Evolutionary conservation across 257 asterid genomes (phyloP).

Genomic region (Fraxinus excelsior): DNA sequence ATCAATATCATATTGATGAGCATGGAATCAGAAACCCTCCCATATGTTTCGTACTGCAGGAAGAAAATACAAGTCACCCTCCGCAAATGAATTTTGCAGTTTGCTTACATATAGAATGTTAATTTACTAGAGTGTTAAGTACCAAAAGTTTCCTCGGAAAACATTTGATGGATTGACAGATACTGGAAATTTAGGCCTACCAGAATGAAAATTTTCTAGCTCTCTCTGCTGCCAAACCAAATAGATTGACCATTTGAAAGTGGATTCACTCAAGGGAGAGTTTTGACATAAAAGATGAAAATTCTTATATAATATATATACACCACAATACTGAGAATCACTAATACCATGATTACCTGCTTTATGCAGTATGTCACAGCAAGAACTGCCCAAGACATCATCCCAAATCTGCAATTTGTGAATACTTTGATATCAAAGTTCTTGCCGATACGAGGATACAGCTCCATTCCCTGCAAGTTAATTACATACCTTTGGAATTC

Average conservation of each 20-base stretch:
- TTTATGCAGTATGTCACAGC: conserved; percentile 92
- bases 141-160: not conserved
- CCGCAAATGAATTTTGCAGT: conserved; percentile 21
- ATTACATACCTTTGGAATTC: conserved; percentile 10
- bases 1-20: conserved; percentile 73
- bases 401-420: conserved; percentile 96
- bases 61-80: conserved; percentile 20
- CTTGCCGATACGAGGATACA: conserved; percentile 96
- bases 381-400: conserved; percentile 99
- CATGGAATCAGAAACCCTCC: conserved; percentile 85
- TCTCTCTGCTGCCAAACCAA: not conserved
- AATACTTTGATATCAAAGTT: conserved; percentile 93
- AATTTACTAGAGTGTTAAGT: not conserved
- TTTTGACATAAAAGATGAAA: not conserved
- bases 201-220: not conserved
- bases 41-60: conserved; percentile 75
- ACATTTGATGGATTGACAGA: not conserved
- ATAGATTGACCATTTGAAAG: conserved; percentile 11
- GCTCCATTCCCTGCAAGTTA: conserved; percentile 87
- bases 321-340: not conserved
- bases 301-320: not conserved
- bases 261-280: not conserved
- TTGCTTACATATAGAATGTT: not conserved
- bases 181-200: not conserved
- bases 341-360: conserved; percentile 57